A percentile compares a stretch with the other conserved stretches of the same genome.
Conservation (phyloP, 202 grass and related monocot species). For the Alloteropsis angusta region DNA sequence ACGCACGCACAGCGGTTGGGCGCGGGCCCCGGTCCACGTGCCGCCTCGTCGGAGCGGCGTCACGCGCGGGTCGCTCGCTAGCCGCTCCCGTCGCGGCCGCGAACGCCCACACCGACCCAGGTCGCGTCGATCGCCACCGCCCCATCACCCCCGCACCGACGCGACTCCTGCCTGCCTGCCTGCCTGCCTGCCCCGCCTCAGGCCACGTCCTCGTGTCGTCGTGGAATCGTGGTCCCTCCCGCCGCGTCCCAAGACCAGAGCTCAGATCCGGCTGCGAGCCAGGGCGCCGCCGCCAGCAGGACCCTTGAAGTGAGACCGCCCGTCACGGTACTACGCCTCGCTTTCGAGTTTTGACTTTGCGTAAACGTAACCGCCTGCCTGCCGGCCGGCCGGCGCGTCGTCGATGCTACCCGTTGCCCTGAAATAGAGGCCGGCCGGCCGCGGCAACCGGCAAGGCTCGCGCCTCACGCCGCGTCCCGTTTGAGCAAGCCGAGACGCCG, state of each 20-base stretch:
- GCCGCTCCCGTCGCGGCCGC: background rate
- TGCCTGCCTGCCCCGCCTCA: too few relatives aligned
- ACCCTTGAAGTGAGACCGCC: background rate
- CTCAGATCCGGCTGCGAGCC: background rate
- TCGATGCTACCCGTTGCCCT: background rate
- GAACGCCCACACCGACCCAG: background rate
- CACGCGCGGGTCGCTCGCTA: background rate
- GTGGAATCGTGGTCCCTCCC: background rate
- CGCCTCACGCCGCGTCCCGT: background rate
- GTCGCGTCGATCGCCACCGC: constrained; percentile 17
- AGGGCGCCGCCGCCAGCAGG: background rate
- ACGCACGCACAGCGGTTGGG: background rate
- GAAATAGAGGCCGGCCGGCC: background rate
- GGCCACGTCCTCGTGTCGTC: too few relatives aligned
- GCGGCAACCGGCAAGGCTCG: background rate
- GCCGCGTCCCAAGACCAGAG: too few relatives aligned
- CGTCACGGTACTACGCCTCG: background rate
- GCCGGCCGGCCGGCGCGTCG: background rate
- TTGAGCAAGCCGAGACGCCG: background rate
- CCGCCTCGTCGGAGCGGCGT: constrained; percentile 31
- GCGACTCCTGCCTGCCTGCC: background rate
- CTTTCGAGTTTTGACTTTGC: background rate
- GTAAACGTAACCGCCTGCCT: background rate
- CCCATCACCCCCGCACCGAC: constrained; percentile 24
- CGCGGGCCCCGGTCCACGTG: constrained; percentile 21